phyloP scores from a whole-genome alignment of 176 grass and related monocot genomes.

The Echinochloa phyllopogon region DNA sequence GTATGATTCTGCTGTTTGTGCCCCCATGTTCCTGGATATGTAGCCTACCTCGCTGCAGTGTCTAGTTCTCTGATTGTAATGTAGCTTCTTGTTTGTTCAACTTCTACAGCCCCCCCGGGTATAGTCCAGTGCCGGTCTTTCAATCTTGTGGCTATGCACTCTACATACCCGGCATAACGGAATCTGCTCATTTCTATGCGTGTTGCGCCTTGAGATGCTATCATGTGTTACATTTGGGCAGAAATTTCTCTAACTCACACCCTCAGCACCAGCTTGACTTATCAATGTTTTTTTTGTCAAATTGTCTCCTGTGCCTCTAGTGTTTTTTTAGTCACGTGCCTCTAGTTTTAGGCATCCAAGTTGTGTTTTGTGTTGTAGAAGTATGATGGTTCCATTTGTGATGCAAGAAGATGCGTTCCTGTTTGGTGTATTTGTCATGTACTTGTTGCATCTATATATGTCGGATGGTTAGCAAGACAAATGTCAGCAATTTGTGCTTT shows the following conservation, averaged over 20 bases:
- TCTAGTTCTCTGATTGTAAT: background rate
- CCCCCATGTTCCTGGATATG: background rate
- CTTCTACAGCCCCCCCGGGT: background rate
- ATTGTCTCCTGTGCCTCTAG: too few species aligned
- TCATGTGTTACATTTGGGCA: constrained; percentile 43
- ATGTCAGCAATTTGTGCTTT: background rate
- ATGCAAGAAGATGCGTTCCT: background rate
- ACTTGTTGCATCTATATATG: background rate
- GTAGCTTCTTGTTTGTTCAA: background rate
- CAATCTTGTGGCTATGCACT: constrained; percentile 13
- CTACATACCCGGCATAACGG: constrained; percentile 36
- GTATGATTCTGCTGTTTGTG: background rate
- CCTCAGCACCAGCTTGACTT: too few species aligned
- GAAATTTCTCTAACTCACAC: constrained; percentile 9
- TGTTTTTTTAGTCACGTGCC: too few species aligned
- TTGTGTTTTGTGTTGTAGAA: background rate
- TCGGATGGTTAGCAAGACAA: background rate
- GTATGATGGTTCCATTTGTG: background rate
- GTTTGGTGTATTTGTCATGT: background rate
- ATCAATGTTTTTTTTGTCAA: background rate
- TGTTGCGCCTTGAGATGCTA: constrained; percentile 35
- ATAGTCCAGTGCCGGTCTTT: constrained; percentile 40
- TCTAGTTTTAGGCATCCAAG: background rate
- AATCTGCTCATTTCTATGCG: constrained; percentile 44
- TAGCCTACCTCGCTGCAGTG: background rate